Evolutionary conservation across 805 yeast genomes (phyloP), one percentile per base, ranked within the genome.

Genomic region (Suhomyces xylopsoci): DNA sequence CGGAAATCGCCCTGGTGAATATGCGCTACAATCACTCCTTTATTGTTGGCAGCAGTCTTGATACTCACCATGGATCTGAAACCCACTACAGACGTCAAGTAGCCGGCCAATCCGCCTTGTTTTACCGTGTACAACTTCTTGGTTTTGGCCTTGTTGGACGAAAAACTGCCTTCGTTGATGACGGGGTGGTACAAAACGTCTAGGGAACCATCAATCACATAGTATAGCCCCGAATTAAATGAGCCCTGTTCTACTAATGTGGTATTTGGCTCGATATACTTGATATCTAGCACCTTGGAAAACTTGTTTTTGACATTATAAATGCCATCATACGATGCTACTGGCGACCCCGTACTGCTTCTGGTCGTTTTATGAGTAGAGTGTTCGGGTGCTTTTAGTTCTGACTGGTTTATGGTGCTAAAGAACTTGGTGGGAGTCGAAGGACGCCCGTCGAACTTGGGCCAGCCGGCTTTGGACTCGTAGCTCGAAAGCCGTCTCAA

Each of bases 91-190:
- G 96, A 81, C 3, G 96, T 90, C 46, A 93, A 66, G 63, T 89
- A 93, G 0, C 98, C 98, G 0, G 93, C 96, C 14, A 93, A 67
- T 3, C 94, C 94, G 6, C 97, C 97, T 1, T 85, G 76, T 14
- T 78, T 70, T 1, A 90, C 84, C 0, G 83, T 78, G 58, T 84
- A 85, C 1, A 89, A 59, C 26, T 68, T 66, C 38, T 75, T 78
- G 38, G 51, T 26, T 10, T 42, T 15, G 10, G 28, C n/a, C 20
- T 20, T n/a, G 12, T 25, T 17, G 7, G 28, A 22, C 24, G 25
- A 19, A 10, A 45, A 30, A 4, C 50, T 28, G 12, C 36, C 61
- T 58, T 20, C 58, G 55, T 50, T 49, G 61, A 45, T 76, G 63
- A 58, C 79, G 10, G 79, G 6, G 76, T 71, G 49, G 38, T 53